These are phyloP conservation scores for Thymus quinquecostatus DNA, from an alignment of 257 asterid species.

Conservation along the genomic window DNA sequence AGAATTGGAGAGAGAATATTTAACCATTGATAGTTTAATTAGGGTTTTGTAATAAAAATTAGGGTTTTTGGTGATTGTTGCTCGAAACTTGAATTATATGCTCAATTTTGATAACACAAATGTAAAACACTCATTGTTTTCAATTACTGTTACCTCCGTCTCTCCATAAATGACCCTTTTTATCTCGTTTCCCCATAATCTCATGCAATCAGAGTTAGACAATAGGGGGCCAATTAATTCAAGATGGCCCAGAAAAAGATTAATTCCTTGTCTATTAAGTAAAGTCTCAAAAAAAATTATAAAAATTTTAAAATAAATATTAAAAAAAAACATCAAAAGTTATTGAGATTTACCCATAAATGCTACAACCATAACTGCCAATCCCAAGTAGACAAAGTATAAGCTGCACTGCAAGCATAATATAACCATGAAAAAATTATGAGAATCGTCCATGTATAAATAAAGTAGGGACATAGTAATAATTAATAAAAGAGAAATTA, in stretches of 20 bases:
- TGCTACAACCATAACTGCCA: constrained; percentile 74
- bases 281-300: neutral
- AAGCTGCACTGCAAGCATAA: constrained; percentile 69
- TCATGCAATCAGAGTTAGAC: constrained; percentile 26
- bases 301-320: neutral
- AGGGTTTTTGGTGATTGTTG: constrained; percentile 18
- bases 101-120: neutral
- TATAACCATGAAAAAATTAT: constrained; percentile 16
- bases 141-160: neutral
- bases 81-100: neutral
- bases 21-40: neutral
- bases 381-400: constrained; percentile 79
- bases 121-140: neutral
- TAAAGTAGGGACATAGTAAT: neutral
- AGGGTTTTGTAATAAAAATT: constrained; percentile 3
- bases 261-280: constrained; percentile 14
- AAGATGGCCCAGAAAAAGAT: constrained; percentile 24
- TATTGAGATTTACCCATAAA: constrained; percentile 69
- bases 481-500: neutral
- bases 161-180: neutral
- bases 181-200: neutral
- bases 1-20: no score
- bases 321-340: neutral
- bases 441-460: neutral
- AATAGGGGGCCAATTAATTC: constrained; percentile 14